These are phyloP conservation scores for Metschnikowia koreensis DNA, from an alignment of 805 yeast genomes.

Conservation along the genomic window DNA sequence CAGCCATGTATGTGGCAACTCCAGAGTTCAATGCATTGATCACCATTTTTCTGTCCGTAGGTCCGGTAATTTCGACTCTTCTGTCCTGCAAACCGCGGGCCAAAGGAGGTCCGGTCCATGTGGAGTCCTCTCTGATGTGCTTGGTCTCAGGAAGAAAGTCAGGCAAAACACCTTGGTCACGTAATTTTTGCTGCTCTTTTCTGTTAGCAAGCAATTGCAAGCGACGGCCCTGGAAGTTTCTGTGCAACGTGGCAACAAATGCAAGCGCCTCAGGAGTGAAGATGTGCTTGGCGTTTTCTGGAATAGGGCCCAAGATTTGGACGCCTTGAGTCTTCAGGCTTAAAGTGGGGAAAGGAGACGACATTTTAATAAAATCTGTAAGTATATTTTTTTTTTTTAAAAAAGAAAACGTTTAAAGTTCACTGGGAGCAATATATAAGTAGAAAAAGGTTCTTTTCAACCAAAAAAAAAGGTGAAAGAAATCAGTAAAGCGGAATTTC, in stretches of 20 bases:
- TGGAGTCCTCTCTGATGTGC: constrained; percentile 64
- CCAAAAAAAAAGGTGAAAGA: too few species aligned
- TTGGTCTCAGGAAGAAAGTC: constrained; percentile 69
- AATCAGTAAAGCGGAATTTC: neutral
- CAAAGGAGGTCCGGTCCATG: constrained; percentile 72
- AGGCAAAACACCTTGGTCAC: constrained; percentile 62
- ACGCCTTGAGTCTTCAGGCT: constrained; percentile 50
- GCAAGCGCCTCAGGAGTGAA: constrained; percentile 62
- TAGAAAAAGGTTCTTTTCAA: too few species aligned
- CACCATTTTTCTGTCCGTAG: constrained; percentile 81
- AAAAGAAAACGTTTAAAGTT: neutral
- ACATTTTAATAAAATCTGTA: constrained; percentile 10
- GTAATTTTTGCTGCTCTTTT: constrained; percentile 53
- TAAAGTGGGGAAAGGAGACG: constrained; percentile 45
- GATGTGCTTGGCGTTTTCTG: constrained; percentile 50
- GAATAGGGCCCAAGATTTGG: constrained; percentile 51
- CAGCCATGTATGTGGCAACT: constrained; percentile 83
- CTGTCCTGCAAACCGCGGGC: constrained; percentile 74
- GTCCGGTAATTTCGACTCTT: constrained; percentile 82
- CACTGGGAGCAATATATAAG: neutral
- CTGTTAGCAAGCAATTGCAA: constrained; percentile 59
- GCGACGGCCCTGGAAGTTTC: constrained; percentile 66
- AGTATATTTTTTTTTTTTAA: neutral
- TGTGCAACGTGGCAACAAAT: constrained; percentile 69
- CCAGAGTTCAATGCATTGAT: constrained; percentile 76